Base-by-base conservation (phyloP, 768 basidiomycete species). In the Mrakia blollopis region DNA sequence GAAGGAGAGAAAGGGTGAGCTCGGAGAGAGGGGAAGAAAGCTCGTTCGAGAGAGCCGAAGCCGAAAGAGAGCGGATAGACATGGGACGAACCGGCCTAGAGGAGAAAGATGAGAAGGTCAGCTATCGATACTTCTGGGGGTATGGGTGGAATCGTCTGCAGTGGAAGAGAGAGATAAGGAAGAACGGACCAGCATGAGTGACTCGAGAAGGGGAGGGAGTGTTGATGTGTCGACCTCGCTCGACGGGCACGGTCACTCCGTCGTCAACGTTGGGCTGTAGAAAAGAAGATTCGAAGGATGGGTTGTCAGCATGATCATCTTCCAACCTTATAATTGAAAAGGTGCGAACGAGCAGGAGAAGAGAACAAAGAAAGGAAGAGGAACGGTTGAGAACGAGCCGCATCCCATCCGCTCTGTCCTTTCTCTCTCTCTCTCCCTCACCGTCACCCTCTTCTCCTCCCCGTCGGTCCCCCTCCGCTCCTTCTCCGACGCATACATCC, bases 241-340 rank as follows among this genome's bases (percentile, higher is more conserved):
- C 65, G 39, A 68, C 65, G 65, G 65, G 65, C 5, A 39, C 18
- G 39, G 65, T 68, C 18, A 68, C 65, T 35, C 65, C 65, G n/a
- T 68, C 65, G 25, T 68, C 65, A 5, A 68, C 65, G 18, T 18
- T 39, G 13, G 32, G 32, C 65, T 68, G 65, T 3, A n/a, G 35
- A 63, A 11, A 39, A 1, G 65, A 41, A 25, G 21, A 18, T 3
- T 2, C 1, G 25, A 39, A 41, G 25, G 16, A 35, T 14, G 2
- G 21, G 10, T 8, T 4, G 35, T 68, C 65, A 39, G 63, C 21
- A 16, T 7, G 8, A n/a, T 6, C n/a, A 8, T 62, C 47, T 50
- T 50, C 9, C 18, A 2, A 21, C 7, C 21, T 18, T 18, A 2
- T 50, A 14, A 7, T 50, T 3, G 16, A 4, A 4, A 21, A 18